Base-by-base conservation (phyloP, 2,329 filamentous ascomycete species). In the Teratosphaeria gauchensis region DNA sequence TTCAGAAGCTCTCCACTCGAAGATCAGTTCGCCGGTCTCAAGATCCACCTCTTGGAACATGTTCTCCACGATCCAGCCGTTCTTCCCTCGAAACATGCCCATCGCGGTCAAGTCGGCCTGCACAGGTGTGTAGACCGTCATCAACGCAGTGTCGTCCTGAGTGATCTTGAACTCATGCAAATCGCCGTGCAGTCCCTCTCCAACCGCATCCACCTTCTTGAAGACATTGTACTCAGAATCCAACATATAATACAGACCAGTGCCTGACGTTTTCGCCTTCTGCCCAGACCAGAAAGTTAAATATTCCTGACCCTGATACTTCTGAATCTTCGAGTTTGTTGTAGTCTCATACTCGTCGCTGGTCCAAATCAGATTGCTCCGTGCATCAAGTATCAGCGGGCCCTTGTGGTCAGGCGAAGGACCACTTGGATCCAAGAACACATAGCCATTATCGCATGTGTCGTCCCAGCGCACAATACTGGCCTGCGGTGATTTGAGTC, bases 81-180 rank as follows among this genome's bases (percentile, higher is more conserved):
- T 59, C 19, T 60, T 32, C 65, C 62, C 9, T 35, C 65, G 60
- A 31, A 64, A 65, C 59, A 62, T 60, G 7, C 64, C 63, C 63
- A 69, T 67, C 24, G 59, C 56, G 21, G 62, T 61, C 12, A 71
- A 63, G 54, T 68, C 66, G 19, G 63, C 65, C 33, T 69, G 61
- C 7, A 64, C 69, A 11, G 62, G 62, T 48, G 73, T 71, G 64
- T 79, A 80, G 9, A 75, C 74, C 3, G 75, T 75, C 61, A 80
- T 68, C 42, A 80, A 69, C 28, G 74, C 75, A 1, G 74, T 76
- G 46, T 70, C 71, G 16, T 75, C 66, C 0, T 67, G 55, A 0
- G 77, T 79, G 28, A 79, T 64, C 51, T 70, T 69, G 65, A 78
- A 75, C 57, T 78, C 77, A 62, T 79, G 77, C 60, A 76, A 67